Conservation (phyloP, 306 rosid genomes). For the Quercus rubra region DNA sequence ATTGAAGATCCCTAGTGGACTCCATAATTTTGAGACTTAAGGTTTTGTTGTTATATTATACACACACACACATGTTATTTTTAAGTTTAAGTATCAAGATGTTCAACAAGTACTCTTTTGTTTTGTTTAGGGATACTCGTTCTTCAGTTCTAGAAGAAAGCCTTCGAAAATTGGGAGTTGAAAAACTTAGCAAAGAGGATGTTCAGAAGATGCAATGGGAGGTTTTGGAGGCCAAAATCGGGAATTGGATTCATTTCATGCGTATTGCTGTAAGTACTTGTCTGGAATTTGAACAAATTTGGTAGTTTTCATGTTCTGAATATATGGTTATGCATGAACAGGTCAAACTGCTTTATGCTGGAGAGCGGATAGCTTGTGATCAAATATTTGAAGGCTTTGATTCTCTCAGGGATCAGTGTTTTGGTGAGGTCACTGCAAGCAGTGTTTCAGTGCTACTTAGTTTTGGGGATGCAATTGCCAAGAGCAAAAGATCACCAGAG, state of each 20-base stretch:
- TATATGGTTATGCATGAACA: slow-evolving; percentile 35
- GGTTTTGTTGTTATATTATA: no score
- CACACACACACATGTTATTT: no score
- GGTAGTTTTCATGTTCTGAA: neutral
- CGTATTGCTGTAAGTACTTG: slow-evolving; percentile 79
- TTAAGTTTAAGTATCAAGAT: neutral
- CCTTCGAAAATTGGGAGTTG: slow-evolving; percentile 86
- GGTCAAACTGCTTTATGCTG: slow-evolving; percentile 92
- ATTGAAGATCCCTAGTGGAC: no score
- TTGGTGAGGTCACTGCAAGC: slow-evolving; percentile 87
- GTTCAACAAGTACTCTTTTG: slow-evolving; percentile 4
- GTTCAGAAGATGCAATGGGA: slow-evolving; percentile 98
- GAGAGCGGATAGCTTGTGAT: slow-evolving; percentile 90
- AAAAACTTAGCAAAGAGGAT: slow-evolving; percentile 92
- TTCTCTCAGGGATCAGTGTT: slow-evolving; percentile 82
- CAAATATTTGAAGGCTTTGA: slow-evolving; percentile 87
- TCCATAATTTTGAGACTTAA: neutral
- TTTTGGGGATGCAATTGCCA: slow-evolving; percentile 92
- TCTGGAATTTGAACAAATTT: slow-evolving; percentile 5
- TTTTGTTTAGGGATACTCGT: slow-evolving; percentile 66
- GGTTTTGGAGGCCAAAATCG: slow-evolving; percentile 96
- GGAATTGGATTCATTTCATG: slow-evolving; percentile 99
- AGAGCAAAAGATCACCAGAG: slow-evolving; percentile 94
- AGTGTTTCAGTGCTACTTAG: slow-evolving; percentile 91
- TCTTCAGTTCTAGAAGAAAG: slow-evolving; percentile 89